A percentile compares a stretch with the other conserved stretches of the same genome.
Evolutionary conservation across 2,329 filamentous ascomycete genomes (phyloP).

Genomic region (Xenoacremonium recifei): DNA sequence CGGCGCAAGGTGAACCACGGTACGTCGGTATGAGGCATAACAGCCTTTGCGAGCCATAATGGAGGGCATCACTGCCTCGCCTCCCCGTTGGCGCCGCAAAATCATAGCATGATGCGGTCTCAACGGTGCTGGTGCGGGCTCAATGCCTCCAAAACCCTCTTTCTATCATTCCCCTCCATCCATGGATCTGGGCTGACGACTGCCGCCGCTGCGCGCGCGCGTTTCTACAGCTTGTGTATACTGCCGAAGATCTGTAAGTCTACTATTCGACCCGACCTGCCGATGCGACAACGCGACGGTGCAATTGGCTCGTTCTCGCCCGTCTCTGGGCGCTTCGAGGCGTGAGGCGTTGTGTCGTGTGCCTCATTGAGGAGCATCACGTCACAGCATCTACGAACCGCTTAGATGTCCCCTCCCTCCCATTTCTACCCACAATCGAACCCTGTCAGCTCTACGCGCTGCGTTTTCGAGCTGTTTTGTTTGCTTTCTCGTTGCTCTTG

Average conservation of each 20-base stretch:
- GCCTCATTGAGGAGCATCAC: conserved; percentile 16
- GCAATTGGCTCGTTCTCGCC: conserved; percentile 18
- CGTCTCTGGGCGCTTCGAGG: conserved; percentile 14
- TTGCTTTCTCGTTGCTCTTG: conserved; percentile 1
- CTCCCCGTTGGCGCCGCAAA: too few relatives aligned
- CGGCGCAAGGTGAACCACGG: conserved; percentile 88
- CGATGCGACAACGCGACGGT: conserved; percentile 24
- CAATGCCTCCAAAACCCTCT: too few relatives aligned
- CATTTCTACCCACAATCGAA: conserved; percentile 9
- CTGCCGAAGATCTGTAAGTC: conserved; percentile 85
- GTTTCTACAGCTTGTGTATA: conserved; percentile 71
- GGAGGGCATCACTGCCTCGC: too few relatives aligned
- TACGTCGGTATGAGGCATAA: too few relatives aligned
- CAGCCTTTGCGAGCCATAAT: too few relatives aligned
- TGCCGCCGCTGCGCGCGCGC: conserved; percentile 17
- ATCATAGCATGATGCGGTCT: too few relatives aligned
- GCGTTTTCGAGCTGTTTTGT: too few relatives aligned
- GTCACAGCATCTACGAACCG: conserved; percentile 10
- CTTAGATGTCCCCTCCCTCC: too few relatives aligned
- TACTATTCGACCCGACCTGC: conserved; percentile 28
- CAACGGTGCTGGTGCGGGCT: too few relatives aligned
- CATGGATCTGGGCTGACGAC: conserved; percentile 33
- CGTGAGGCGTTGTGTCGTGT: conserved; percentile 13
- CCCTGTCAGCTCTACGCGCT: too few relatives aligned
- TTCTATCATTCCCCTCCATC: too few relatives aligned